Percentiles rank a stretch among this genome's conserved stretches.
Evolutionary conservation across 768 basidiomycete genomes (phyloP).

Genomic region (Calvatia gigantea): DNA sequence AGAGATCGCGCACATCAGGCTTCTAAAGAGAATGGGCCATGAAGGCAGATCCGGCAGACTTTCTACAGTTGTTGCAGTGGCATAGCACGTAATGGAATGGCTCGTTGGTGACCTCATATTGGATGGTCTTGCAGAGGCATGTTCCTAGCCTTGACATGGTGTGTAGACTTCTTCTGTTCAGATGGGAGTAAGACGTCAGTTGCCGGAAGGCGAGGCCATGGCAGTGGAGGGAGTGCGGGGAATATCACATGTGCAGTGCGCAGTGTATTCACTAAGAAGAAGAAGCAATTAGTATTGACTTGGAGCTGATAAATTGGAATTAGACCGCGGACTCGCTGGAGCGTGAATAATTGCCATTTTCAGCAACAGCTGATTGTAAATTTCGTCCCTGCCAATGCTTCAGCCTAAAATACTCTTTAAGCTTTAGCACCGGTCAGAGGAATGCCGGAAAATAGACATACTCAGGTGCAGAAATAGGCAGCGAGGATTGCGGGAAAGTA

Average conservation of each 20-base stretch:
- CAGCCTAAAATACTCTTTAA: background rate
- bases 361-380: slow-evolving; percentile 1
- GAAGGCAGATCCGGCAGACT: slow-evolving; percentile 28
- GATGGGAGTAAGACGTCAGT: background rate
- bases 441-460: background rate
- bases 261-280: background rate
- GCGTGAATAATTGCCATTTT: background rate
- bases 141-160: slow-evolving; percentile 11
- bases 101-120: slow-evolving; percentile 23
- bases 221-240: background rate
- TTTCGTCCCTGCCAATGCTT: slow-evolving; percentile 4
- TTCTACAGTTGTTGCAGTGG: slow-evolving; percentile 32
- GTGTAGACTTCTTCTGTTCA: background rate
- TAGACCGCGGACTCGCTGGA: background rate
- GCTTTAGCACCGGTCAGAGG: too few species aligned
- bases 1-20: slow-evolving; percentile 18
- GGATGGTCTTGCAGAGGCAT: slow-evolving; percentile 28
- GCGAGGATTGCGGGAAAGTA: slow-evolving; percentile 2
- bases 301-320: background rate
- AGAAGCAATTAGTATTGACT: background rate
- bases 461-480: background rate
- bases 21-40: slow-evolving; percentile 30
- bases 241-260: background rate
- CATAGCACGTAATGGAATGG: slow-evolving; percentile 29
- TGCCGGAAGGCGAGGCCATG: background rate